A percentile compares a stretch with the other conserved stretches of the same genome.
These are phyloP conservation scores for Aspergillus novofumigatus DNA, from an alignment of 2,329 filamentous ascomycete species.

Conservation along the genomic window DNA sequence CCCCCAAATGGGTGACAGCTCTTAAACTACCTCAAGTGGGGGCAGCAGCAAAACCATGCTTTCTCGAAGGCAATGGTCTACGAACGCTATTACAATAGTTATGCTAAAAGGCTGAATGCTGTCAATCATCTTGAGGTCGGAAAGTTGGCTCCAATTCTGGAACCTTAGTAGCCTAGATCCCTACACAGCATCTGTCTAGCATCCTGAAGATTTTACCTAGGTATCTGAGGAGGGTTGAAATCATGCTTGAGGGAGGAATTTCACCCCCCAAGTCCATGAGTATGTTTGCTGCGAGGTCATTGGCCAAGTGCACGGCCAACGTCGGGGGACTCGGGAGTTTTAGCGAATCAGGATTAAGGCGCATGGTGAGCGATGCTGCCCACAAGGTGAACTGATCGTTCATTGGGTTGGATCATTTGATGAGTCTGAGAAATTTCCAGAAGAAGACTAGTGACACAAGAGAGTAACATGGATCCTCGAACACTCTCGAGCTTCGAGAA, in stretches of 20 bases:
- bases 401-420: background rate
- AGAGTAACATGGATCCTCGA: constrained; percentile 13
- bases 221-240: too few relatives aligned
- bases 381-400: background rate
- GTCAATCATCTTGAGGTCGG: constrained; percentile 1
- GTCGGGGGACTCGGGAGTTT: background rate
- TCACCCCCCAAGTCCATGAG: background rate
- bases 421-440: background rate
- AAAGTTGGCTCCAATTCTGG: too few relatives aligned
- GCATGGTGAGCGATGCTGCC: background rate
- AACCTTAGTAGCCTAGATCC: too few relatives aligned
- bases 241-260: too few relatives aligned
- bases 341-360: background rate
- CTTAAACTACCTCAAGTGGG: constrained; percentile 7
- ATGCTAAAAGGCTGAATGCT: background rate
- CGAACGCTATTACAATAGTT: too few relatives aligned
- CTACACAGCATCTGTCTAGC: too few relatives aligned
- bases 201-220: too few relatives aligned
- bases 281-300: background rate
- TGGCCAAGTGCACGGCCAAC: background rate
- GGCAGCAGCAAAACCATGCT: background rate
- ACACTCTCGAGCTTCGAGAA: constrained; percentile 18
- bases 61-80: background rate
- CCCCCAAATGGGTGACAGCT: constrained; percentile 15
- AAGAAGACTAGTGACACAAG: constrained; percentile 5